Percentiles rank a stretch among this genome's conserved stretches.
phyloP scores from a whole-genome alignment of 176 grass and related monocot genomes.

The Musa beccarii region DNA sequence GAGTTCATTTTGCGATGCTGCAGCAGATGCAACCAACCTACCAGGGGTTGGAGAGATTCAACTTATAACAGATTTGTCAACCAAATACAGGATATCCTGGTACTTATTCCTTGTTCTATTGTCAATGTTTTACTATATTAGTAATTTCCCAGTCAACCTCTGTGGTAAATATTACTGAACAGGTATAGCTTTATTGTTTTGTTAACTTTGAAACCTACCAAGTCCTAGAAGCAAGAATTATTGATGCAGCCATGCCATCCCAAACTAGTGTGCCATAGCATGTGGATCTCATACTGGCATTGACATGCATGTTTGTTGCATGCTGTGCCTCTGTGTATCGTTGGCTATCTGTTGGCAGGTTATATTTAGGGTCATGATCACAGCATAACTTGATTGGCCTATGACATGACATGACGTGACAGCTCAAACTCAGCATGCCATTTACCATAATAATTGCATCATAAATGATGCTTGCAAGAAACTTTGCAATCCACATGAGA shows the following conservation, averaged over 20 bases:
- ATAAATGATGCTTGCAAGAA: no score
- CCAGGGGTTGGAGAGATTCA: slow-evolving; percentile 82
- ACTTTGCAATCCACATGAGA: neutral
- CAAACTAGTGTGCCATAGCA: neutral
- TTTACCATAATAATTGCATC: no score
- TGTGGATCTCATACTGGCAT: neutral
- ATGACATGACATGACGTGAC: no score
- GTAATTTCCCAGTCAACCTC: neutral
- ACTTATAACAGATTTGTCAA: slow-evolving; percentile 48
- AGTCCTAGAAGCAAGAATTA: neutral
- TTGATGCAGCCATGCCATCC: neutral
- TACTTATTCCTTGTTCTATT: neutral
- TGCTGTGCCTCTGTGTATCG: neutral
- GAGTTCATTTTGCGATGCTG: slow-evolving; percentile 67
- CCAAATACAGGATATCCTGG: no score
- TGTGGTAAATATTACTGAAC: neutral
- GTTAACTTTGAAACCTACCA: neutral
- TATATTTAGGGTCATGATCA: no score
- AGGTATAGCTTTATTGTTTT: neutral
- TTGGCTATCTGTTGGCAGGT: no score
- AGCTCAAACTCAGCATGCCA: no score
- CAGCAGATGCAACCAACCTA: slow-evolving; percentile 71
- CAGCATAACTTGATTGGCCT: no score
- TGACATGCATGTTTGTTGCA: neutral
- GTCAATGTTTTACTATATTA: no score